These are phyloP conservation scores for Comarum palustre DNA, from an alignment of 306 rosid genomes.

Conservation along the genomic window DNA sequence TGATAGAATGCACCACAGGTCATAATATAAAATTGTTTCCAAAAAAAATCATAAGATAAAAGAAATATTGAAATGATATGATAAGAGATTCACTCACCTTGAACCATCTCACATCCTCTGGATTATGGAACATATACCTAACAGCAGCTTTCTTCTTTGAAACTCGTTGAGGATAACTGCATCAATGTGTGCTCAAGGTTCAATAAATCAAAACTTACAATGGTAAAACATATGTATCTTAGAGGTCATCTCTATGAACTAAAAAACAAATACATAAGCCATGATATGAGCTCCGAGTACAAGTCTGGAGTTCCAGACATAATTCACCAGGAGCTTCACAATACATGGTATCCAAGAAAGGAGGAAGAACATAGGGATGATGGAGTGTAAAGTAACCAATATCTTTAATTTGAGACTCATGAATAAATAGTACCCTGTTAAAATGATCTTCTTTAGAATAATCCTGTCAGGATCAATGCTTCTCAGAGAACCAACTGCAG, in stretches of 20 bases:
- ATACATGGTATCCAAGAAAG: not conserved
- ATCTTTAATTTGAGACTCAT: not conserved
- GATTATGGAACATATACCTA: slow-evolving; percentile 81
- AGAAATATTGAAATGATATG: not conserved
- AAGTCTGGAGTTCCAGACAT: not conserved
- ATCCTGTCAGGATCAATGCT: slow-evolving; percentile 79
- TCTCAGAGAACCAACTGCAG: slow-evolving; percentile 83
- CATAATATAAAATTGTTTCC: slow-evolving; percentile 1
- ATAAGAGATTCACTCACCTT: slow-evolving; percentile 49
- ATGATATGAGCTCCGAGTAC: not conserved
- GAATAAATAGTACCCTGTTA: slow-evolving; percentile 68
- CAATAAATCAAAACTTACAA: not conserved
- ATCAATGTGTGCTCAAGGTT: slow-evolving; percentile 14
- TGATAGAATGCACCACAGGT: slow-evolving; percentile 4
- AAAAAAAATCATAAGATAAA: slow-evolving; percentile 5
- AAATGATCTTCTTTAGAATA: slow-evolving; percentile 76
- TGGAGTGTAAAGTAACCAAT: not conserved
- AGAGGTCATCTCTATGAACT: not conserved
- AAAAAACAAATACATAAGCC: not conserved
- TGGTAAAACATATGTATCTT: not conserved
- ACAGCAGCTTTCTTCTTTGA: slow-evolving; percentile 83
- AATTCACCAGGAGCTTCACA: not conserved
- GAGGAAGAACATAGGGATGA: not conserved
- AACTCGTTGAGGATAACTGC: slow-evolving; percentile 96
- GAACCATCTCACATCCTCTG: slow-evolving; percentile 96